Conservation (phyloP, 2,329 filamentous ascomycete genomes). For the Blastomyces emzantsi region DNA sequence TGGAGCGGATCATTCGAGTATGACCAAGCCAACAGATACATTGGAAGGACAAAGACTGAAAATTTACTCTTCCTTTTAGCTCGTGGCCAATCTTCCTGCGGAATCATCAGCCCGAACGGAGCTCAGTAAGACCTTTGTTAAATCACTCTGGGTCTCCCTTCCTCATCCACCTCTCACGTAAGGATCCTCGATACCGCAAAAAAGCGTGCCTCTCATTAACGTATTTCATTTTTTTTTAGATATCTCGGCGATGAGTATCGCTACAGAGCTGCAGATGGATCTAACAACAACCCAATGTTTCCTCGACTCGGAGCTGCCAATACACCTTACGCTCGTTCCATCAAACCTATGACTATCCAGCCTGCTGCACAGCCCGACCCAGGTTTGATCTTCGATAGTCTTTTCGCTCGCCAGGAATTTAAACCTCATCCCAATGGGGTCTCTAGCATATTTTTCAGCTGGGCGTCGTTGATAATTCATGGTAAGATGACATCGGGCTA, state of each 20-base stretch:
- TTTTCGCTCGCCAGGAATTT: constrained; percentile 40
- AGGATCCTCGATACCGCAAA: constrained; percentile 24
- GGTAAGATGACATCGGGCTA: constrained; percentile 20
- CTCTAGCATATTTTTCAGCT: constrained; percentile 42
- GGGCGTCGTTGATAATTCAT: constrained; percentile 46
- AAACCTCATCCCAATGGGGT: constrained; percentile 37
- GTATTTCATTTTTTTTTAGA: constrained; percentile 22
- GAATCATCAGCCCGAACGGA: constrained; percentile 53
- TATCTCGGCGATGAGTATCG: constrained; percentile 26
- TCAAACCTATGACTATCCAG: constrained; percentile 16
- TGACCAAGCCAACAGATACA: constrained; percentile 10
- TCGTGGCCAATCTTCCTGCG: constrained; percentile 56
- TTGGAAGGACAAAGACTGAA: background rate
- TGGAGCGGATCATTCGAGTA: constrained; percentile 60
- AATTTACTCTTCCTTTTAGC: constrained; percentile 26
- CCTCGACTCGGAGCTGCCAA: constrained; percentile 23
- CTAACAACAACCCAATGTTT: constrained; percentile 19
- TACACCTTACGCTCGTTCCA: constrained; percentile 22
- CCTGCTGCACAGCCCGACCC: constrained; percentile 21
- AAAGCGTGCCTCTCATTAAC: constrained; percentile 21
- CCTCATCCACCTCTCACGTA: constrained; percentile 64
- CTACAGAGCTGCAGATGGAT: constrained; percentile 27
- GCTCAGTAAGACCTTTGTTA: constrained; percentile 59
- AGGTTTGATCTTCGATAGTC: constrained; percentile 26
- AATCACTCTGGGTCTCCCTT: constrained; percentile 60